phyloP scores from a whole-genome alignment of 768 basidiomycete species.

The Kwoniella pini region DNA sequence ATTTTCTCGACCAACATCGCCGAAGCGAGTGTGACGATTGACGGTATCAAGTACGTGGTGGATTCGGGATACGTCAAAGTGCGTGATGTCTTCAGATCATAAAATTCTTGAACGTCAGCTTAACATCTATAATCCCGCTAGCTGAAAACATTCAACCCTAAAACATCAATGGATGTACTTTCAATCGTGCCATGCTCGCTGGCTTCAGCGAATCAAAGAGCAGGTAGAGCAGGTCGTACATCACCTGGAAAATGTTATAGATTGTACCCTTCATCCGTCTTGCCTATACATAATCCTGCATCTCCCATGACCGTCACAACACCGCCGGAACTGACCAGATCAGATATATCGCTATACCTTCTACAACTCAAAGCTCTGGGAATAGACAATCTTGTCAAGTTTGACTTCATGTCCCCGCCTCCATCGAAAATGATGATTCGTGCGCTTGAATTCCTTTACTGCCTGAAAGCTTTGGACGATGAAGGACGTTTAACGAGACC shows the following conservation, averaged over 20 bases:
- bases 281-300: slow-evolving; percentile 55
- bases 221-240: slow-evolving; percentile 92
- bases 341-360: slow-evolving; percentile 86
- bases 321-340: slow-evolving; percentile 84
- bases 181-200: slow-evolving; percentile 78
- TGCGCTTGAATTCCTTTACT: slow-evolving; percentile 78
- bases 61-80: slow-evolving; percentile 97
- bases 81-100: slow-evolving; percentile 2
- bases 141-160: slow-evolving; percentile 89
- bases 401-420: slow-evolving; percentile 90
- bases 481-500: slow-evolving; percentile 73
- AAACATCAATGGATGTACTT: slow-evolving; percentile 79
- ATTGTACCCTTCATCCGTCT: slow-evolving; percentile 70
- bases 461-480: slow-evolving; percentile 75
- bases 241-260: slow-evolving; percentile 90
- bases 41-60: slow-evolving; percentile 89
- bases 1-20: slow-evolving; percentile 95
- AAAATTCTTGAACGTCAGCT: background rate
- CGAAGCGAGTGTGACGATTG: slow-evolving; percentile 96
- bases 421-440: slow-evolving; percentile 81
- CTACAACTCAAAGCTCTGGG: slow-evolving; percentile 93
- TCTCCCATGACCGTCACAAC: slow-evolving; percentile 65
- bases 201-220: slow-evolving; percentile 88
- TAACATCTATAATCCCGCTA: slow-evolving; percentile 53
- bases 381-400: slow-evolving; percentile 85